Base-by-base conservation (phyloP, 2,329 filamentous ascomycete species). In the Aspergillus sp. region DNA sequence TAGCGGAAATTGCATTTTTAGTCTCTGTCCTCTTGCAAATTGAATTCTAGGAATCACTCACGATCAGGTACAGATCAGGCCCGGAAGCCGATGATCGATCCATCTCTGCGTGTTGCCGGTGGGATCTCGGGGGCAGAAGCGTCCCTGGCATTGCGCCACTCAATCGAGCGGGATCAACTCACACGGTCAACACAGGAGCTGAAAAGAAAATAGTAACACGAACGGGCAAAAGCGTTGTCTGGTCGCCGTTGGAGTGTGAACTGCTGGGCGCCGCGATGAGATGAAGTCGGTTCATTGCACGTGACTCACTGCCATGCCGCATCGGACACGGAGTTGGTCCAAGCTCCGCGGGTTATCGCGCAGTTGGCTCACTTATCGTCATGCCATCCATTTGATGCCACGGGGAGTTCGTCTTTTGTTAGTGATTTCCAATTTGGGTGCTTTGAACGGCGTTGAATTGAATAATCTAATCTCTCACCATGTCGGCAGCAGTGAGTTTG, bases 121-220 rank as follows among this genome's bases (percentile, higher is more conserved):
- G 61, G 55, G 65, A 66, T 66, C 68, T 70, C 61, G 67, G 67
- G 59, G 70, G 69, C 66, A 75, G 62, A 53, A 75, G 66, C 52
- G 73, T 72, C 65, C 74, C 74, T 63, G 73, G 73, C 73, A 75
- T 76, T 61, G 62, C 67, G 68, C 68, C 67, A 67, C 67, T 70
- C 67, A 55, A 50, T 60, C 51, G 63, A 64, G 61, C 61, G 62
- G 61, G 60, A 65, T 58, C 64, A 48, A 49, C 57, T 62, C 59
- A 60, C 59, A 56, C 59, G 55, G 53, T 61, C 61, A 61, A 60
- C 56, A 60, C 57, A 46, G 41, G 50, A 49, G 53, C 54, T 53
- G 45, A 52, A 55, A 59, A 51, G 32, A 49, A 52, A 56, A 38
- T 47, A 50, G 49, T 59, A 49, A 56, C 55, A 59, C 59, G 52